Conservation (phyloP, 2,329 filamentous ascomycete genomes). For the Nothopassalora personata region DNA sequence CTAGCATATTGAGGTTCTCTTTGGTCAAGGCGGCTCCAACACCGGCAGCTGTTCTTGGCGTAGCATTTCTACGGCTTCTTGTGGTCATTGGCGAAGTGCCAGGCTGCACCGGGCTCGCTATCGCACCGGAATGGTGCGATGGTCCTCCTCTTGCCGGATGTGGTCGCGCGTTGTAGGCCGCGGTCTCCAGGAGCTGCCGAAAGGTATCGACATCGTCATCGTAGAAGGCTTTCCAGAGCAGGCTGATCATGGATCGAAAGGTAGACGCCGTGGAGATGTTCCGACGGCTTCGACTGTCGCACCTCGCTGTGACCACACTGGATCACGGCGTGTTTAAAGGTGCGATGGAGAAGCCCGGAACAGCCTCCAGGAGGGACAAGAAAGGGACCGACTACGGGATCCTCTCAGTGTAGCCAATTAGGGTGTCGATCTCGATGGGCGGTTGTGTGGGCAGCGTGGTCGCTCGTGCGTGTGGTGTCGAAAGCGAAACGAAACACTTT, state of each 20-base stretch:
- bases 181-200: constrained; percentile 75
- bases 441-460: not conserved
- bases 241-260: constrained; percentile 75
- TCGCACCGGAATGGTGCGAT: constrained; percentile 25
- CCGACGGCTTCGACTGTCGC: constrained; percentile 55
- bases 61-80: constrained; percentile 32
- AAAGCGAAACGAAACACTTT: not conserved
- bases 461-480: constrained; percentile 8
- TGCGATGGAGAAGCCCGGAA: constrained; percentile 47
- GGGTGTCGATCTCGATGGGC: not conserved
- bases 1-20: constrained; percentile 77
- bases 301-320: constrained; percentile 84
- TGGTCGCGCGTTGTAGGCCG: constrained; percentile 54
- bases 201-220: constrained; percentile 97
- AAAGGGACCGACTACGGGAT: not conserved
- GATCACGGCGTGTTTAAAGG: constrained; percentile 94
- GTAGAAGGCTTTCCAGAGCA: constrained; percentile 94
- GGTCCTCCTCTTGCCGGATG: constrained; percentile 37
- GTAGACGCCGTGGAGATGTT: constrained; percentile 32
- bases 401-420: not conserved
- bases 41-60: constrained; percentile 42
- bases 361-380: constrained; percentile 10
- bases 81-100: constrained; percentile 42
- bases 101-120: constrained; percentile 41
- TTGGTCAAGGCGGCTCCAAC: constrained; percentile 48